Evolutionary conservation across 139 green algal genomes (phyloP), one percentile per base, ranked within the genome.

Genomic region (Volvox africanus): DNA sequence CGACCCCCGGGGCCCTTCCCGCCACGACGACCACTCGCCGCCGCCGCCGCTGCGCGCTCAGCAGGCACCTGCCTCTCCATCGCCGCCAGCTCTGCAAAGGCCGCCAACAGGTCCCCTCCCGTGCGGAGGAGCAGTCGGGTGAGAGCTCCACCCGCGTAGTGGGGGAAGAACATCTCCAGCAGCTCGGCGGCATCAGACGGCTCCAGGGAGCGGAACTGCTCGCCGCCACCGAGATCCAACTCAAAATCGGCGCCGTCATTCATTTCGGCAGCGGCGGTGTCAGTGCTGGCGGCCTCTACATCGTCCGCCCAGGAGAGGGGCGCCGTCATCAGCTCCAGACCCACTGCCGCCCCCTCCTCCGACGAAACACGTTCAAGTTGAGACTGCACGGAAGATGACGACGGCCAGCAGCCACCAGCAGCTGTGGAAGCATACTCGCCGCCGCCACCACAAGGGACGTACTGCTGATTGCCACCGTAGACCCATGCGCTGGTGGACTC

Each of bases 151-250:
- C 24, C 55, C 0, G 75, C 28, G 61, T 91, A 91, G 33, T 80
- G 44, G 16, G 87, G 87, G 61, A 91, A 91, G 24, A 91, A 86
- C 33, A 86, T 62, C 61, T 62, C 76, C 61, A 91, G 87, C 13
- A 91, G 76, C 61, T 91, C 87, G 0, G 20, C 9, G 21, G 55
- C 86, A n/a, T 85, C 75, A 2, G 19, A n/a, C 0, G 61, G 19
- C 2, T 50, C 11, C 86, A 90, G 44, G 2, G 3, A 12, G 20
- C 78, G 37, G 37, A 84, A 22, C 76, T 79, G 71, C 71, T 79
- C 71, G 17, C 78, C 78, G 36, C 37, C 76, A 61, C 17, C 76
- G 32, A 81, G 32, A 37, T 55, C 37, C 55, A 75, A 18, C 28
- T 80, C 82, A 13, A 18, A 62, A 0, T 80, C 68, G 67, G 82